A percentile compares a stretch with the other conserved stretches of the same genome.
phyloP scores from a whole-genome alignment of 805 yeast species.

The Lachancea quebecensis region DNA sequence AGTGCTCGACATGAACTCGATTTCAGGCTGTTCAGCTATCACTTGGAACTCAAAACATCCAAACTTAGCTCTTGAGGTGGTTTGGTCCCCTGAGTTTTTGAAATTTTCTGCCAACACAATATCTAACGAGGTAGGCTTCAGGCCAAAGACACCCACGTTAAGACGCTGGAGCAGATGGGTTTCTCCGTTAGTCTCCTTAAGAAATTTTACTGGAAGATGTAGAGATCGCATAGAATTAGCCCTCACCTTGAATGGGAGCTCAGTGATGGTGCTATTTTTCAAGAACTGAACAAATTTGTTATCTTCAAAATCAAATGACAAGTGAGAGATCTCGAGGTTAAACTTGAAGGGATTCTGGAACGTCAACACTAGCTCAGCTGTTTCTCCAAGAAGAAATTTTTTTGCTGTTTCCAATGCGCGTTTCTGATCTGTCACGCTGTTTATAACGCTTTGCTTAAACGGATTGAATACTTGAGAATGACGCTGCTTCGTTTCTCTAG shows the following conservation, averaged over 20 bases:
- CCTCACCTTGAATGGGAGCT: conserved; percentile 30
- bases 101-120: conserved; percentile 12
- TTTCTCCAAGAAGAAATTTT: conserved; percentile 50
- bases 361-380: conserved; percentile 46
- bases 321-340: conserved; percentile 52
- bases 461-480: conserved; percentile 49
- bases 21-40: conserved; percentile 27
- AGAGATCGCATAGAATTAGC: conserved; percentile 36
- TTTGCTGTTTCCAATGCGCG: neutral
- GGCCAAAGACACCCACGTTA: conserved; percentile 20
- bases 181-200: conserved; percentile 12
- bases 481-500: conserved; percentile 19
- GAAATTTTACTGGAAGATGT: conserved; percentile 21
- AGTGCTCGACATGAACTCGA: conserved; percentile 23
- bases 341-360: conserved; percentile 78
- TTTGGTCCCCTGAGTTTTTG: neutral
- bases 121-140: conserved; percentile 14
- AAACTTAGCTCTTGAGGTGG: conserved; percentile 7
- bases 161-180: conserved; percentile 13
- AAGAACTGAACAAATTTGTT: conserved; percentile 23
- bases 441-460: conserved; percentile 26
- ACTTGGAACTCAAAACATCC: conserved; percentile 14
- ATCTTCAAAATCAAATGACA: conserved; percentile 34
- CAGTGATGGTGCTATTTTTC: conserved; percentile 10
- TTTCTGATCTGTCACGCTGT: conserved; percentile 2